Evolutionary conservation across 1,139 yeast genomes (phyloP).

Genomic region (Pichia inconspicua): DNA sequence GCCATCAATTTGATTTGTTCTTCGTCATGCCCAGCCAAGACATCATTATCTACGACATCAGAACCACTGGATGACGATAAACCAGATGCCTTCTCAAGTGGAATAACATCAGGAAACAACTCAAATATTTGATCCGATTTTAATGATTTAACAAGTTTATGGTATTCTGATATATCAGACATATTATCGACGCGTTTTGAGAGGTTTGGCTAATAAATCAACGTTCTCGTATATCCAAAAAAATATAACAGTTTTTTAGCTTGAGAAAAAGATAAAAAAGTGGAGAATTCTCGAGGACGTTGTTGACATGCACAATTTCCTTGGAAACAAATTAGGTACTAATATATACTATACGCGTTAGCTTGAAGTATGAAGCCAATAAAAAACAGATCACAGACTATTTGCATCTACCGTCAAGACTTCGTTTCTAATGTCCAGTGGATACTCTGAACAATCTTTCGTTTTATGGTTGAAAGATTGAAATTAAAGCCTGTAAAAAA

Average conservation of each 20-base stretch:
- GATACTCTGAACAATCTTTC: no score
- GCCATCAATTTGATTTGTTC: slow-evolving; percentile 95
- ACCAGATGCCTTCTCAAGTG: slow-evolving; percentile 43
- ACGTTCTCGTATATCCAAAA: no score
- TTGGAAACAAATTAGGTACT: no score
- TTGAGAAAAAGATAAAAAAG: background rate
- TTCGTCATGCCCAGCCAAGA: slow-evolving; percentile 80
- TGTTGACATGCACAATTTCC: no score
- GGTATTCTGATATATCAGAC: slow-evolving; percentile 29
- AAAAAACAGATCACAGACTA: no score
- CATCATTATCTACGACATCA: slow-evolving; percentile 19
- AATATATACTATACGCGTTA: no score
- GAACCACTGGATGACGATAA: slow-evolving; percentile 30
- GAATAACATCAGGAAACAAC: slow-evolving; percentile 59
- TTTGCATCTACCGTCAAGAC: no score
- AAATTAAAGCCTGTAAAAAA: slow-evolving; percentile 2
- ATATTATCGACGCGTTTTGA: background rate
- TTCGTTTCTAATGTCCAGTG: no score
- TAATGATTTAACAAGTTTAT: slow-evolving; percentile 42
- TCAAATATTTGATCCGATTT: slow-evolving; percentile 41
- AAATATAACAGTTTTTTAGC: background rate
- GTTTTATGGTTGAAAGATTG: background rate
- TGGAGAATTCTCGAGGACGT: background rate
- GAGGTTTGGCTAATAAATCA: background rate
- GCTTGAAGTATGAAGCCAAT: no score